Base-by-base conservation (phyloP, 345 rosid species). In the Mercurialis annua region DNA sequence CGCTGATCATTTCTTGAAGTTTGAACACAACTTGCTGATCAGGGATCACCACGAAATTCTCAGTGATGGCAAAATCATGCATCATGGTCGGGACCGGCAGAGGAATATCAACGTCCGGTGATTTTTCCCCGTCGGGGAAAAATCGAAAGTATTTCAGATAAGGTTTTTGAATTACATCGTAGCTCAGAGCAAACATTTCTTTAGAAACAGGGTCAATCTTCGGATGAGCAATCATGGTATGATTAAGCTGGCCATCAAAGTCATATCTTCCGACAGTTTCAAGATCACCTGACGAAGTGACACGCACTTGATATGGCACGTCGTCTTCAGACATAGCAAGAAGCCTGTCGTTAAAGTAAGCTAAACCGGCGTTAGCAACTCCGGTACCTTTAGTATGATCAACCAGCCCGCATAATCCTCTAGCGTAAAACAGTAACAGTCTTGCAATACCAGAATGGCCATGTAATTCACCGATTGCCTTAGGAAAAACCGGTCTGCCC, bases 21-120 rank as follows among this genome's bases (percentile, higher is more conserved):
- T 90, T 89, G 71, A 93, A 93, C 50, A 93, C 98, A 0, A 93
- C 92, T 71, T 93, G 98, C 46, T 93, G 98, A 20, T 93, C 98
- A 0, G 98, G 98, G 31, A 93, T 83, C 66, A 93, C 92, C 12
- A 87, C 94, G 55, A 81, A 90, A 68, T 81, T 85, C 84, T 90
- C 84, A 0, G 98, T 90, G 74, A 92, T 88, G 4, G 96, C 97
- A 23, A 93, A 93, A 65, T 93, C 98, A 58, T 93, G 98, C 81
- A 90, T 93, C 98, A 93, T 89, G 33, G 97, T 93, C 4, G 98
- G 96, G 27, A 78, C 82, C 0, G 82, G 59, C 0, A 93, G 75
- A 0, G 89, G 86, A 54, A 93, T 86, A 57, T 90, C 92, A 5
- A 93, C 90, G 71, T 93, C 97, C 14, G 91, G 90, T 0, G 90